phyloP scores from a whole-genome alignment of 2,329 filamentous ascomycete genomes.

The Ascochyta clinopodiicola region DNA sequence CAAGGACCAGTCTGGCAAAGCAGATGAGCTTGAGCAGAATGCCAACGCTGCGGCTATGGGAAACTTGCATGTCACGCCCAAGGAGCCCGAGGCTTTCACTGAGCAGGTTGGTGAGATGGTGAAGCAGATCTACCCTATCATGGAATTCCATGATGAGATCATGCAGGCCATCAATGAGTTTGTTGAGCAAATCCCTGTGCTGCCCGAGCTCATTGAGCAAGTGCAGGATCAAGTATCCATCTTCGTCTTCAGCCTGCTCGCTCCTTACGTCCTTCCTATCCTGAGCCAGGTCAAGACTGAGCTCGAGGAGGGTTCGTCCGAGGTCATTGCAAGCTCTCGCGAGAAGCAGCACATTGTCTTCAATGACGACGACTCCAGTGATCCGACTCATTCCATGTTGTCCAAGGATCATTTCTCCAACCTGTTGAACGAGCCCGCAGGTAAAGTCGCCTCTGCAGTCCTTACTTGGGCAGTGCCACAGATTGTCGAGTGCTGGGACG shows the following conservation, averaged over 20 bases:
- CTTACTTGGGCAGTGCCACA: slow-evolving; percentile 88
- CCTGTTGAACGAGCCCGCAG: slow-evolving; percentile 85
- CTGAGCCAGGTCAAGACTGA: slow-evolving; percentile 87
- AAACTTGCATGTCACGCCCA: slow-evolving; percentile 75
- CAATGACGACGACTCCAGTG: slow-evolving; percentile 73
- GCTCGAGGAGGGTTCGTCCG: slow-evolving; percentile 81
- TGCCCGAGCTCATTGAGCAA: slow-evolving; percentile 85
- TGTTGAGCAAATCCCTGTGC: slow-evolving; percentile 82
- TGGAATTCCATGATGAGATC: slow-evolving; percentile 89
- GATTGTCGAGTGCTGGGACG: slow-evolving; percentile 85
- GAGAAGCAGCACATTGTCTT: slow-evolving; percentile 89
- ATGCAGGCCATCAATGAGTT: slow-evolving; percentile 79
- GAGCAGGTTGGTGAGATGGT: slow-evolving; percentile 75
- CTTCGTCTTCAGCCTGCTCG: slow-evolving; percentile 91
- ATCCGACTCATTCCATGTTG: slow-evolving; percentile 94
- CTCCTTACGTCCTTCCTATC: slow-evolving; percentile 85
- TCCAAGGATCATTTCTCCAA: slow-evolving; percentile 96
- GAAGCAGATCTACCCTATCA: slow-evolving; percentile 83
- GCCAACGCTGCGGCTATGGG: slow-evolving; percentile 77
- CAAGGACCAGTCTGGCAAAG: slow-evolving; percentile 74
- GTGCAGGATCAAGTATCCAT: slow-evolving; percentile 85
- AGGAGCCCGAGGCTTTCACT: slow-evolving; percentile 84
- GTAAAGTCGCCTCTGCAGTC: slow-evolving; percentile 78
- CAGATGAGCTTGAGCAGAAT: slow-evolving; percentile 80
- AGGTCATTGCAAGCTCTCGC: slow-evolving; percentile 85